Percentiles rank a stretch among this genome's conserved stretches.
These are phyloP conservation scores for Pilaira anomala DNA, from an alignment of 192 early-diverging fungal genomes.

Conservation along the genomic window DNA sequence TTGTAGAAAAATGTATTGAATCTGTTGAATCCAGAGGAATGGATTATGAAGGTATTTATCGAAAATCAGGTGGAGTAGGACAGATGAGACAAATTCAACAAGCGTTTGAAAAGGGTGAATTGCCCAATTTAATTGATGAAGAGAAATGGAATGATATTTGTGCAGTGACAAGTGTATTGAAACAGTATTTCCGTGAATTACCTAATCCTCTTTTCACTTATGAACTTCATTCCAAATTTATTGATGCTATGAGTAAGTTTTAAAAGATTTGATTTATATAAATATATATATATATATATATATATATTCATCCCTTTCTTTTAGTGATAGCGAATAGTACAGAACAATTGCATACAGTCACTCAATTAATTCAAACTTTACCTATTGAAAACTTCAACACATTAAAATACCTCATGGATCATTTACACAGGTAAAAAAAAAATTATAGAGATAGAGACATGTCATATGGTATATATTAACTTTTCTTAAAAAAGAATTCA, in stretches of 20 bases:
- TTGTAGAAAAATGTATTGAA: constrained; percentile 67
- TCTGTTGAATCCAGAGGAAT: constrained; percentile 61
- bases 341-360: constrained; percentile 42
- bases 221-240: constrained; percentile 60
- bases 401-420: constrained; percentile 59
- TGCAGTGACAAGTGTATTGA: constrained; percentile 70
- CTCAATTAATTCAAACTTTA: constrained; percentile 43
- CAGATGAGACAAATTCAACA: constrained; percentile 63
- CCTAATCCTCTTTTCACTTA: constrained; percentile 70
- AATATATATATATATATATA: background rate
- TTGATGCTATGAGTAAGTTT: constrained; percentile 50
- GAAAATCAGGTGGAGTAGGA: constrained; percentile 68
- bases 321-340: constrained; percentile 15
- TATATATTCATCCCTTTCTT: background rate
- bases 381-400: constrained; percentile 61
- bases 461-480: no score
- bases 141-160: constrained; percentile 63
- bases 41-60: constrained; percentile 77
- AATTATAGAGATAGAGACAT: background rate
- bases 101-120: constrained; percentile 53
- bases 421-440: constrained; percentile 50
- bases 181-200: constrained; percentile 73
- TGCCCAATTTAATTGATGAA: constrained; percentile 45
- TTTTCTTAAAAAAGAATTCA: constrained; percentile 48
- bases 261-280: no score